Evolutionary conservation across 2,329 filamentous ascomycete species (phyloP), one percentile per base, ranked within the genome.

Genomic region (Talaromyces marneffei): DNA sequence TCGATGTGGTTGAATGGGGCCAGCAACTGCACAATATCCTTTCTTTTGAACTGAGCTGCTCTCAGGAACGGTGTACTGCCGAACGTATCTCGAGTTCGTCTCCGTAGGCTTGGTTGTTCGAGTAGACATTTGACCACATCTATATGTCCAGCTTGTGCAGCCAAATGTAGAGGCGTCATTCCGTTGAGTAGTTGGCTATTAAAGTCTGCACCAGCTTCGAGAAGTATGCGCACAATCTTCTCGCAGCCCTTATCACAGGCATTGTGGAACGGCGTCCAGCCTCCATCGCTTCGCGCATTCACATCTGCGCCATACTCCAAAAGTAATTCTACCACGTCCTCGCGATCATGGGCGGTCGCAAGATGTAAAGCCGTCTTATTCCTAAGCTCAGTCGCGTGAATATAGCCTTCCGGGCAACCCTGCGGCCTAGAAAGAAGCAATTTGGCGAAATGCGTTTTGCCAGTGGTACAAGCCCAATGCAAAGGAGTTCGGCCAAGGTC

Each of bases 381-480:
- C 57, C 75, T 66, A 57, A 66, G 62, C 52, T 82, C 81, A 16
- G 71, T 69, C 0, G 77, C 78, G 42, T 75, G 67, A 14, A 82
- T 71, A 62, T 79, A 67, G 1, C 76, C 79, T 8, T 65, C 65
- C 1, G 67, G 66, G 20, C 60, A 62, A 62, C 73, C 64, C 71
- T 71, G 52, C 25, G 68, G 61, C 61, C 71, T 65, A 16, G 67
- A 72, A 4, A 83, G 72, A 29, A 86, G 72, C 65, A 79, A 73
- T 59, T 79, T 76, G 18, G 78, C 80, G 10, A 85, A 72, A 33
- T 76, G 74, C 55, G 78, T 72, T 66, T 85, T 83, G 18, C 81
- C 81, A 48, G 83, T 83, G 25, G 80, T 82, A 37, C 82, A 83
- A 1, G 83, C 83, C 83, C 83, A 85, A 63, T 85, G 78, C 44